Base-by-base conservation (phyloP, 2,329 filamentous ascomycete genomes). In the Talaromyces pinophilus region DNA sequence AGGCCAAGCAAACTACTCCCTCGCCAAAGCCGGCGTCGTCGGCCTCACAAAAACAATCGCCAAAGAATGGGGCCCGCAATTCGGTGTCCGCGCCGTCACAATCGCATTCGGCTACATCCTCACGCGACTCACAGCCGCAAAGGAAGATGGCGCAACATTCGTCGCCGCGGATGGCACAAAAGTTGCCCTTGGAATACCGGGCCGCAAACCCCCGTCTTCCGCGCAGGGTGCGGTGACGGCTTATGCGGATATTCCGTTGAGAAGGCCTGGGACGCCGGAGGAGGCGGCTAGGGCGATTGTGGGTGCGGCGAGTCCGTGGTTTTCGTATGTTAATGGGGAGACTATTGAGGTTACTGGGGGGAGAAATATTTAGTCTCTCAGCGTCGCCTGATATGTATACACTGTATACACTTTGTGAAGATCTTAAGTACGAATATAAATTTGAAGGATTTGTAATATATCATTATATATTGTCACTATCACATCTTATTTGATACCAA, bases 1-100 rank as follows among this genome's bases (percentile, higher is more conserved):
- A 15, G 92, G 92, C n/a, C 92, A 96, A 83, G 87, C 90, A 72
- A 97, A 96, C 83, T 96, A 96, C 79, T 86, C 90, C 42, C 82
- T 93, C 59, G 93, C 91, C 63, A 96, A 96, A 82, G 91, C 92
- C 2, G 93, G 92, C 55, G 87, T 96, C 15, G 87, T 87, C 11
- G 93, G 93, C 5, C 84, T 96, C 66, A 93, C 90, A 42, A 96
- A 95, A 82, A 93, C 92, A 1, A 92, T 96, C 74, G 92, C 92
- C 2, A 96, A 96, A 81, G 89, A 97, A 82, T 96, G 92, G 93
- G 92, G 92, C 0, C 92, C 91, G 0, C 79, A 83, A 44, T 96
- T 93, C 72, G 92, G 92, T 62, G 92, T 96, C 5, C 84, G 92
- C 67, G 86, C 89, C 48, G 96, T 96, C 78, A 92, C 92, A 15